phyloP scores from a whole-genome alignment of 2,329 filamentous ascomycete species.

The Ciborinia camelliae region DNA sequence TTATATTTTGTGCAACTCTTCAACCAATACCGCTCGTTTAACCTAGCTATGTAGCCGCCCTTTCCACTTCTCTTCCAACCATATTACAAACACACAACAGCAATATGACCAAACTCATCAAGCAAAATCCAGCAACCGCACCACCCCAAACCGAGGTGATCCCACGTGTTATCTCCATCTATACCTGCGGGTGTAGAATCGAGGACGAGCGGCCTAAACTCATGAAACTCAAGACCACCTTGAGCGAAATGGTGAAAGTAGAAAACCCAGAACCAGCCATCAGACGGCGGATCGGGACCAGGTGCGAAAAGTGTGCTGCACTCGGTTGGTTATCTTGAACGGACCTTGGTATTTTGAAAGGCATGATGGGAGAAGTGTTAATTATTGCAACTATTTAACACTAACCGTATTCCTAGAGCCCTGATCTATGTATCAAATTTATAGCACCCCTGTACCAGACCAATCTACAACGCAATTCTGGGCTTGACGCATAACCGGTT shows the following conservation, averaged over 20 bases:
- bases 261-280: background rate
- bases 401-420: no score
- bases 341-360: background rate
- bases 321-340: background rate
- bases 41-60: background rate
- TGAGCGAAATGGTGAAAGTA: background rate
- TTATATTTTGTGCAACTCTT: no score
- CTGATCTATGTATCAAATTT: no score
- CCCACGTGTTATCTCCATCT: background rate
- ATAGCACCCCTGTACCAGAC: no score
- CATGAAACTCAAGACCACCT: background rate
- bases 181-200: background rate
- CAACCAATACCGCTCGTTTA: no score
- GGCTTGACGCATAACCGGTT: background rate
- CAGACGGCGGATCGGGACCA: background rate
- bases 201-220: background rate
- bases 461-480: no score
- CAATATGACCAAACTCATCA: background rate
- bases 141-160: background rate
- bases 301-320: background rate
- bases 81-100: background rate
- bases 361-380: no score
- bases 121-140: background rate
- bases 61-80: background rate
- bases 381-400: no score